Evolutionary conservation across 2,329 filamentous ascomycete genomes (phyloP), one percentile per base, ranked within the genome.

Genomic region (Hirsutella minnesotensis): DNA sequence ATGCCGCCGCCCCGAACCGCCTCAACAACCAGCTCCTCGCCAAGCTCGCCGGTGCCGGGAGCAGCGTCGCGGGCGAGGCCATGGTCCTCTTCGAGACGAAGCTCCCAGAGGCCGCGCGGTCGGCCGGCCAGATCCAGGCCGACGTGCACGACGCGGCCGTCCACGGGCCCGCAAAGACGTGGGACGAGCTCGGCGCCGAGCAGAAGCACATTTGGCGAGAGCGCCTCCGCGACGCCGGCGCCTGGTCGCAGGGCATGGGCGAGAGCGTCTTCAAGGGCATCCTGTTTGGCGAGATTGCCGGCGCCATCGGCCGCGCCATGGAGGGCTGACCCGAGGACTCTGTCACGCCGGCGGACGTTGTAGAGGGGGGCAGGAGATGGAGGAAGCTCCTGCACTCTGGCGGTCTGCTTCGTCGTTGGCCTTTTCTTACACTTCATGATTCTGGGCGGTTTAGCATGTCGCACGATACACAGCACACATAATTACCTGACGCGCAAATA

Each of bases 211-310:
- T 68, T 16, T 94, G 87, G 87, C 86, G 79, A 63, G 62, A 73
- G 50, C 75, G 72, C 55, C 69, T 94, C 30, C 68, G 69, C 43
- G 70, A 80, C 43, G 80, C 84, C 0, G 86, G 86, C 0, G 77
- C 87, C 49, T 94, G 86, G 86, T 75, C 76, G n/a, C 79, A 81
- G 56, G 71, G 77, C 31, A 84, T 90, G 69, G 84, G 85, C 3
- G 86, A 90, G 66, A 72, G 69, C 9, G 75, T 92, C 24, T 73
- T 94, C 51, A 79, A 81, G 62, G 83, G 85, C 3, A 75, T 94
- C 27, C 65, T 94, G 48, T 94, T 94, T 62, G 76, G 79, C 18
- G 75, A 87, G 62, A 68, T 86, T 49, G 83, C 75, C 1, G 81
- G 75, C 2, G 64, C 70, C 41, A 75, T 84, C 15, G 74, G 77